These are phyloP conservation scores for Phylloporus sp. DNA, from an alignment of 768 basidiomycete genomes.

Conservation along the genomic window DNA sequence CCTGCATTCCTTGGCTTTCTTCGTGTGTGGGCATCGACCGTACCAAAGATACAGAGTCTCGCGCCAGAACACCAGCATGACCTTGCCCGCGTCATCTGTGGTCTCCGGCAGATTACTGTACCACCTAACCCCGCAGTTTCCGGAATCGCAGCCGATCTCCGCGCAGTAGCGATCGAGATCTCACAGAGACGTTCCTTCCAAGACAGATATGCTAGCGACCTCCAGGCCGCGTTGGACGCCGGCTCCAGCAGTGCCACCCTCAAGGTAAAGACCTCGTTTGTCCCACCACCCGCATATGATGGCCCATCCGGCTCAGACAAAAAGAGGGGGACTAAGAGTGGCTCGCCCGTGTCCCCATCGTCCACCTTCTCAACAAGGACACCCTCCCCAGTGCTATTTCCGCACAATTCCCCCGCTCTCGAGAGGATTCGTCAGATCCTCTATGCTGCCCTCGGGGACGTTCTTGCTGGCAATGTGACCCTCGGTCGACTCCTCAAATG, in stretches of 20 bases:
- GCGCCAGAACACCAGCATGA: slow-evolving; percentile 70
- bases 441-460: slow-evolving; percentile 76
- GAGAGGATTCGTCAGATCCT: slow-evolving; percentile 83
- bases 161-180: slow-evolving; percentile 84
- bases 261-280: slow-evolving; percentile 55
- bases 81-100: slow-evolving; percentile 77
- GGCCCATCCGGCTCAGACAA: slow-evolving; percentile 20
- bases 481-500: slow-evolving; percentile 53
- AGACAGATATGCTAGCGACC: slow-evolving; percentile 66
- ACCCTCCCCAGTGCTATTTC: slow-evolving; percentile 46
- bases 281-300: slow-evolving; percentile 68
- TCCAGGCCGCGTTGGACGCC: slow-evolving; percentile 77
- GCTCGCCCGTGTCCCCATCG: slow-evolving; percentile 15
- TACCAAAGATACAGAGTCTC: slow-evolving; percentile 61
- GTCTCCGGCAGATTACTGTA: slow-evolving; percentile 41
- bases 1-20: slow-evolving; percentile 65
- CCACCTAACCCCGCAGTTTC: slow-evolving; percentile 42
- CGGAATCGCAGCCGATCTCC: slow-evolving; percentile 75
- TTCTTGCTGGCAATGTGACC: slow-evolving; percentile 50
- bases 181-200: slow-evolving; percentile 82
- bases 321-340: slow-evolving; percentile 9
- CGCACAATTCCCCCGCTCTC: slow-evolving; percentile 47
- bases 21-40: slow-evolving; percentile 65
- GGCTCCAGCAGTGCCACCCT: slow-evolving; percentile 36
- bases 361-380: slow-evolving; percentile 38